Evolutionary conservation across 2,329 filamentous ascomycete species (phyloP), one percentile per base, ranked within the genome.

Genomic region (Cordyceps sp.): DNA sequence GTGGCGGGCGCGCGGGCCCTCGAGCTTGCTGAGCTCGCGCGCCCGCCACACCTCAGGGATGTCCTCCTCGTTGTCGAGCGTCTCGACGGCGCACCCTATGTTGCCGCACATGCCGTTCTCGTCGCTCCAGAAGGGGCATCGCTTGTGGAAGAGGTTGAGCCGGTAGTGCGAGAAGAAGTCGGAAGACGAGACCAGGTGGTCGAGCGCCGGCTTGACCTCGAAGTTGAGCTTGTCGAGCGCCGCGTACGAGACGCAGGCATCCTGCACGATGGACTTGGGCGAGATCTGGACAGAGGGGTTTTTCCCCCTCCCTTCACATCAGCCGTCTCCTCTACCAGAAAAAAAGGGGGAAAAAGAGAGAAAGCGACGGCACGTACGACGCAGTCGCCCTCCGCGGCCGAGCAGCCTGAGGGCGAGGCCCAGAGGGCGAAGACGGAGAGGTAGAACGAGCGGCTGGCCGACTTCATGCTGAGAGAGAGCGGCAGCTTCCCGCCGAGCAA

Each of bases 131-230:
- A 96, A 98, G 0, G 90, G 90, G 49, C 90, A 98, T 57, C 73
- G 74, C 55, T 90, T 93, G 55, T 92, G 80, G 57, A 84, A 98
- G 15, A 98, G 69, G 53, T 94, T 96, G 29, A 98, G 62, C 36
- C 90, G 78, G 61, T 96, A 98, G 57, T 96, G 85, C 33, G 88
- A 88, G 59, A 98, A 98, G 68, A 94, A 98, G 57, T 98, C 90
- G 53, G 88, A 93, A 33, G 80, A 74, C 44, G 73, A 73, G 0
- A 84, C 93, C 29, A 98, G 72, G 34, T 82, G 78, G 45, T 82
- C 70, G 43, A 98, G 61, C 32, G 75, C 70, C 14, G 85, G 81
- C 45, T 78, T 76, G 39, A 94, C 66, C 37, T 73, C 69, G 42
- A 65, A 57, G 57, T 96, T 98, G 33, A 98, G 65, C 26, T 66